Evolutionary conservation across 2,329 filamentous ascomycete genomes (phyloP).

Genomic region (Ophidiomyces ophidiicola): DNA sequence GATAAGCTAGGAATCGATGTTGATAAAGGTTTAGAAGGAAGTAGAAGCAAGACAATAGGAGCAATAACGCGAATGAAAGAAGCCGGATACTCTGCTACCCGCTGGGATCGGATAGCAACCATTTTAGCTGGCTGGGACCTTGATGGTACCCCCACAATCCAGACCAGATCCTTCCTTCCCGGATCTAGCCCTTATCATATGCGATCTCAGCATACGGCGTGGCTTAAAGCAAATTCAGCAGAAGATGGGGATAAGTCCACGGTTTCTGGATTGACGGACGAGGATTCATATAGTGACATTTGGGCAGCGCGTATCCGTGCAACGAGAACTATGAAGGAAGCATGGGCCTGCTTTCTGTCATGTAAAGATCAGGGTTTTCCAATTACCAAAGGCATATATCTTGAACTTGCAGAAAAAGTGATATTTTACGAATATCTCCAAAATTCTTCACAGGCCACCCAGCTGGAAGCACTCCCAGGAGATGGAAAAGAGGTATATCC

Average conservation of each 20-base stretch:
- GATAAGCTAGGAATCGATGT: constrained; percentile 49
- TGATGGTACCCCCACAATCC: constrained; percentile 51
- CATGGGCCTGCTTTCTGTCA: constrained; percentile 52
- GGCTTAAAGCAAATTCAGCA: neutral
- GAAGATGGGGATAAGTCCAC: neutral
- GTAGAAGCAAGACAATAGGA: constrained; percentile 44
- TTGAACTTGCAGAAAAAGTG: constrained; percentile 48
- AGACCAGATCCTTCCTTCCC: constrained; percentile 40
- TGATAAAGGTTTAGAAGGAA: constrained; percentile 44
- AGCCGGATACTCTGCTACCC: constrained; percentile 42
- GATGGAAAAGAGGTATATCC: constrained; percentile 45
- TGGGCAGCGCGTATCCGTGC: constrained; percentile 49
- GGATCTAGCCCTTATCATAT: constrained; percentile 7
- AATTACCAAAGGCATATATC: constrained; percentile 35
- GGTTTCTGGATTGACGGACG: neutral
- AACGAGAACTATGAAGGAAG: constrained; percentile 50
- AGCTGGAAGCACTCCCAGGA: constrained; percentile 36
- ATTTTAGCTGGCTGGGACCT: constrained; percentile 52
- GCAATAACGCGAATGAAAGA: constrained; percentile 46
- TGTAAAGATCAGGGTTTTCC: constrained; percentile 36
- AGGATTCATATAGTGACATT: constrained; percentile 19
- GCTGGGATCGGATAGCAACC: constrained; percentile 43
- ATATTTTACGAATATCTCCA: constrained; percentile 23
- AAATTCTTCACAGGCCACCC: neutral
- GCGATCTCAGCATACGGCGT: constrained; percentile 4